Base-by-base conservation (phyloP, 2,329 filamentous ascomycete genomes). In the Aspergillus phoenicis region DNA sequence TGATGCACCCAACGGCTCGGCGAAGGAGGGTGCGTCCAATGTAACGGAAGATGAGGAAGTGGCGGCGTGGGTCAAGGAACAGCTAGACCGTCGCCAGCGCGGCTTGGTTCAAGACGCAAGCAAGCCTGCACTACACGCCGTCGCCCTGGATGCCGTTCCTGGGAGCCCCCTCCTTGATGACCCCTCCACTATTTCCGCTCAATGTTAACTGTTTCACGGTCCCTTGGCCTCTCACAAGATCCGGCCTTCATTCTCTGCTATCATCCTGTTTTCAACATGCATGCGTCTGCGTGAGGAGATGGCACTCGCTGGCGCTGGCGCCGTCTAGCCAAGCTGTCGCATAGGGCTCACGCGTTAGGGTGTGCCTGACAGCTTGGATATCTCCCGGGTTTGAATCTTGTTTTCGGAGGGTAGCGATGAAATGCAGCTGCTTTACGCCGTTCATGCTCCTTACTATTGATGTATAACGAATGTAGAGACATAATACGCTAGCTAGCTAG, bases 81-180 rank as follows among this genome's bases (percentile, higher is more conserved):
- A 91, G 17, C 77, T 98, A 45, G 86, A 89, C 65, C 84, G 85
- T 69, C 88, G 88, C 70, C 83, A 81, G 64, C 84, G 81, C 2
- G 90, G 86, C 15, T 80, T 79, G 49, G 84, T 80, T 72, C 82
- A 80, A 4, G 82, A 81, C 52, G 74, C 78, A 15, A 82, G 83
- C 52, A 91, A 90, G 71, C 95, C 95, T 15, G 93, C 95, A 3
- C 78, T 98, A 64, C 95, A 98, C 75, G 89, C 91, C 5, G 94
- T 91, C 24, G 91, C 93, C 1, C 78, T 98, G 48, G 91, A 97
- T 74, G 86, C 85, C 11, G 85, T 93, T 26, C 75, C 75, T 17
- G 77, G 75, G 5, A 80, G 73, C 60, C 73, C 76, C 20, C 61
- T 76, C 13, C 56, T 74, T n/a, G 72, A 73, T 51, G 68, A 73